phyloP scores from a whole-genome alignment of 495 filamentous ascomycete genomes.

The Hypoxylon rickii region DNA sequence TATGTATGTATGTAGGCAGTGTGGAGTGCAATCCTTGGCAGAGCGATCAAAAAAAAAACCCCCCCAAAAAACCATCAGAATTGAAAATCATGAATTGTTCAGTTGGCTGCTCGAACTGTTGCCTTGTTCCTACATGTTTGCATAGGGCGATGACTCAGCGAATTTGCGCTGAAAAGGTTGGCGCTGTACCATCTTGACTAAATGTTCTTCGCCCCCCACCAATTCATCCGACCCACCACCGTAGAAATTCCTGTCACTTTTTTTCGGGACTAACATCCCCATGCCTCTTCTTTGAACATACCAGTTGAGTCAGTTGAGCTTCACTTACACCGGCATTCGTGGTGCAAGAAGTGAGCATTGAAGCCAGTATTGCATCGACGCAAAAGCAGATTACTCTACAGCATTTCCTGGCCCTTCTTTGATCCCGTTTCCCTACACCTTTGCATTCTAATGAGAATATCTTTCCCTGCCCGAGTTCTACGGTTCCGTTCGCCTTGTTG shows the following conservation, averaged over 20 bases:
- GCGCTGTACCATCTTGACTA: conserved; percentile 11
- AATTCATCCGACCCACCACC: conserved; percentile 16
- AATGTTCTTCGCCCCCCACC: background rate
- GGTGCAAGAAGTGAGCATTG: no score
- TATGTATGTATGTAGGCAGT: no score
- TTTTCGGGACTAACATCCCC: conserved; percentile 28
- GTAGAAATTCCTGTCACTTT: conserved; percentile 4
- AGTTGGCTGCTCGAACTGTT: conserved; percentile 7
- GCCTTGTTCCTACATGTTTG: background rate
- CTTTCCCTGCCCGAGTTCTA: background rate
- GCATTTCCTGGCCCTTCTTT: no score
- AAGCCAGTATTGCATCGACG: no score
- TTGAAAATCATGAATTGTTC: background rate
- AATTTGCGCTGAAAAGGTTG: conserved; percentile 9
- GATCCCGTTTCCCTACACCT: background rate
- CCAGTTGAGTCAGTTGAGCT: no score
- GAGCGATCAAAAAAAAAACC: no score
- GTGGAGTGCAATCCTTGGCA: no score
- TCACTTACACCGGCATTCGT: conserved; percentile 11
- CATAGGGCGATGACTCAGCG: conserved; percentile 8
- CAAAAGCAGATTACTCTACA: no score
- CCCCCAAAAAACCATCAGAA: background rate
- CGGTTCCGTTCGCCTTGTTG: background rate
- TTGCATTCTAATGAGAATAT: background rate
- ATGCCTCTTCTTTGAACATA: background rate